Conservation (phyloP, 345 rosid species). For the Eucalyptus curtisii region DNA sequence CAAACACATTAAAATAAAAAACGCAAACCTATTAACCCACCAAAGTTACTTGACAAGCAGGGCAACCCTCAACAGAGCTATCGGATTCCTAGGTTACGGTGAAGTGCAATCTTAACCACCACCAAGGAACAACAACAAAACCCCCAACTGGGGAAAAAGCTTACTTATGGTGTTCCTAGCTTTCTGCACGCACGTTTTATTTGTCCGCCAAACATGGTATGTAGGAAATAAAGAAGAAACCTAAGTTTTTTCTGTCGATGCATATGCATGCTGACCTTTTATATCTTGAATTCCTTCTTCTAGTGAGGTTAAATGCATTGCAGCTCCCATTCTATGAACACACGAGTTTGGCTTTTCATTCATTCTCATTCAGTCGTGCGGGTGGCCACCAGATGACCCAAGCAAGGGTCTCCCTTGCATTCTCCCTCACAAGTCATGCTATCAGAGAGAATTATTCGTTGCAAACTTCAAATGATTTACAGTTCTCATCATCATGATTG, state of each 20-base stretch:
- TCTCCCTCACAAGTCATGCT: background rate
- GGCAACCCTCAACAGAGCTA: too few species aligned
- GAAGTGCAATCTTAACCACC: too few species aligned
- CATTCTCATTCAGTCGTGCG: background rate
- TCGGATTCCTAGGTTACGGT: too few species aligned
- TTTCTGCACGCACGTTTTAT: background rate
- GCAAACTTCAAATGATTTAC: background rate
- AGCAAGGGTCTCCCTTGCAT: background rate
- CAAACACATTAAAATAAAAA: too few species aligned
- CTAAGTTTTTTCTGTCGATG: background rate
- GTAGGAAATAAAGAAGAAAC: background rate
- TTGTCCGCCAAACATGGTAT: background rate
- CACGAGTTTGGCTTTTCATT: background rate
- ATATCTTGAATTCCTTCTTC: background rate
- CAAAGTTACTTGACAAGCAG: too few species aligned
- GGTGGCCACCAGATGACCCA: background rate
- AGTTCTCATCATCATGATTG: slow-evolving; percentile 10
- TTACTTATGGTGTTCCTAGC: background rate
- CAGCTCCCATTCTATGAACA: background rate
- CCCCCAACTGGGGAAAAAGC: too few species aligned
- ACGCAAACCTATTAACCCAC: too few species aligned
- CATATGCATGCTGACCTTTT: background rate
- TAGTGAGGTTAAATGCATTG: background rate
- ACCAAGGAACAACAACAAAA: too few species aligned
- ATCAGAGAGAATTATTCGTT: background rate